phyloP scores from a whole-genome alignment of 129 eudicot species.

The Glebionis coronaria region DNA sequence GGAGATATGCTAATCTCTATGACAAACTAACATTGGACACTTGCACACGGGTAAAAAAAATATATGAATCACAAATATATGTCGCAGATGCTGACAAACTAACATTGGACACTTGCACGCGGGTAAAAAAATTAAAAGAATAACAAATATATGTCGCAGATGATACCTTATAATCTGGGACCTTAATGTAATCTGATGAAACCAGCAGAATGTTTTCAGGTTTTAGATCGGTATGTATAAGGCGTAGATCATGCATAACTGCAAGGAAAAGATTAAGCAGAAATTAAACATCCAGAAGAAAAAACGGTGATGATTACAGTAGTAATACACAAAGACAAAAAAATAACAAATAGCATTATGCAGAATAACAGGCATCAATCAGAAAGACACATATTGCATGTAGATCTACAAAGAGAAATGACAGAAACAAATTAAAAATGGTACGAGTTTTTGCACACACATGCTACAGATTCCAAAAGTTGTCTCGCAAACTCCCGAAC shows the following conservation, averaged over 20 bases:
- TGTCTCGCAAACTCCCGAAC: conserved; percentile 98
- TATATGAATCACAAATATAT: neutral
- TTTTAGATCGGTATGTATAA: conserved; percentile 89
- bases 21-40: neutral
- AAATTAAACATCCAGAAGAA: conserved; percentile 14
- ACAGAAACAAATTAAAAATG: conserved; percentile 26
- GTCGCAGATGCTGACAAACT: neutral
- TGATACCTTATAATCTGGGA: conserved; percentile 85
- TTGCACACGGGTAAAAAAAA: neutral
- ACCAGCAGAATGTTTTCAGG: conserved; percentile 94
- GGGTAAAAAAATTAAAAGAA: neutral
- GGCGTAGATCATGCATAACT: conserved; percentile 94
- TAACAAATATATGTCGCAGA: neutral
- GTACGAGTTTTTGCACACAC: conserved; percentile 63
- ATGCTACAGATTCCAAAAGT: conserved; percentile 99
- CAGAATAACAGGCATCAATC: conserved; percentile 3
- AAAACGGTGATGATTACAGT: neutral
- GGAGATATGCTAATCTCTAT: no score
- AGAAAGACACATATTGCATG: neutral
- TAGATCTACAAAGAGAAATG: conserved; percentile 2
- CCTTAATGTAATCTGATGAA: conserved; percentile 77
- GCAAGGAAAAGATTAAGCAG: conserved; percentile 31
- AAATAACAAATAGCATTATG: neutral
- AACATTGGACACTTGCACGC: neutral
- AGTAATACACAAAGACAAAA: neutral